A percentile compares a stretch with the other conserved stretches of the same genome.
phyloP scores from a whole-genome alignment of 805 yeast genomes.

The Schizosaccharomyces lindneri region DNA sequence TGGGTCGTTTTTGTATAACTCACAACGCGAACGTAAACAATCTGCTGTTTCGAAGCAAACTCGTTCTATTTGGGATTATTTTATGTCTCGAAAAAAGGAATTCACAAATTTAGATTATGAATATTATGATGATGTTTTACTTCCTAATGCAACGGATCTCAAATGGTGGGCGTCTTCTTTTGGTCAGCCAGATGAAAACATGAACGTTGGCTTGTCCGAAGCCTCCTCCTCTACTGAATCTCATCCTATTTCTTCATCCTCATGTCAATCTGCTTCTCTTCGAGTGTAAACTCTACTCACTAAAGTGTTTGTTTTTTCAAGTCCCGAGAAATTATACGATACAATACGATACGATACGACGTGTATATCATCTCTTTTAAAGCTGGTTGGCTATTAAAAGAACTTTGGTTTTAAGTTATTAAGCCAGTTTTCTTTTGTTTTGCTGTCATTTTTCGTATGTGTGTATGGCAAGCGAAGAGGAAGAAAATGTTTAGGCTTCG shows the following conservation, averaged over 20 bases:
- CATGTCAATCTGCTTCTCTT: neutral
- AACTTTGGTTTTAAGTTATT: no score
- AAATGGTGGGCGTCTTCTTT: slow-evolving; percentile 78
- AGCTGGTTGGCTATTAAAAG: no score
- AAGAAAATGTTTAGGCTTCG: no score
- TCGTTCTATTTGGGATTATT: slow-evolving; percentile 81
- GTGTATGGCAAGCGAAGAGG: no score
- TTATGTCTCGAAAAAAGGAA: slow-evolving; percentile 46
- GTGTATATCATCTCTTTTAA: no score
- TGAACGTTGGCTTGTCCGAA: slow-evolving; percentile 13
- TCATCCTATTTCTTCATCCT: neutral
- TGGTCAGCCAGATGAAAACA: slow-evolving; percentile 48
- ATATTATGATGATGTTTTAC: slow-evolving; percentile 18
- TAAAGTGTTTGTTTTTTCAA: no score
- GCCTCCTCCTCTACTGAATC: neutral
- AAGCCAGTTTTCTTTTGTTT: no score
- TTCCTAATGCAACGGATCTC: slow-evolving; percentile 36
- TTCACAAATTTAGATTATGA: slow-evolving; percentile 31
- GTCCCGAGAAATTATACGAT: no score
- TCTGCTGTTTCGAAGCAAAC: slow-evolving; percentile 25
- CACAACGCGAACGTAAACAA: slow-evolving; percentile 36
- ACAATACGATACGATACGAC: no score
- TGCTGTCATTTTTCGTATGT: no score
- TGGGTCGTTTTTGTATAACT: slow-evolving; percentile 64
- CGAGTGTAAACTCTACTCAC: no score